phyloP scores from a whole-genome alignment of 2,329 filamentous ascomycete genomes.

The Colletotrichum lupini region DNA sequence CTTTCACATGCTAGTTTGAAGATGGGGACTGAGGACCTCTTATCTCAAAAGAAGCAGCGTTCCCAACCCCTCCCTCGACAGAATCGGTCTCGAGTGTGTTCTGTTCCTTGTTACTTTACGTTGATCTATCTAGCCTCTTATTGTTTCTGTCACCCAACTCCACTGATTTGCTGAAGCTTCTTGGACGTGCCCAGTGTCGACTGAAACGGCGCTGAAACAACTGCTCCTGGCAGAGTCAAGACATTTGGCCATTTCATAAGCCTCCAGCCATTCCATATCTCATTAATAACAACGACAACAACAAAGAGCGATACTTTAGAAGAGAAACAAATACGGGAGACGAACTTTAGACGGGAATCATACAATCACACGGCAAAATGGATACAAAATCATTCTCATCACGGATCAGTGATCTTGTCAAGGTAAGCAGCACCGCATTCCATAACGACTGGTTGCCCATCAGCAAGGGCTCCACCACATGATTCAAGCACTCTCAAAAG shows the following conservation, averaged over 20 bases:
- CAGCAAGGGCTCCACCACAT: background rate
- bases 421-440: conserved; percentile 16
- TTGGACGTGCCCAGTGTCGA: conserved; percentile 12
- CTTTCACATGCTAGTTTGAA: conserved; percentile 24
- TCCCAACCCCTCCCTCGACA: background rate
- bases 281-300: background rate
- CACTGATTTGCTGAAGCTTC: conserved; percentile 12
- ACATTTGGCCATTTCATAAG: background rate
- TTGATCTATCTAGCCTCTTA: background rate
- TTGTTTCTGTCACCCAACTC: background rate
- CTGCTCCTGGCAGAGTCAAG: conserved; percentile 5
- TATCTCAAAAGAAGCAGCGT: conserved; percentile 8
- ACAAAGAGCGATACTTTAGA: background rate
- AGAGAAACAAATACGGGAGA: background rate
- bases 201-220: conserved; percentile 34
- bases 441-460: background rate
- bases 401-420: conserved; percentile 35
- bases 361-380: conserved; percentile 12
- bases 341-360: conserved; percentile 1
- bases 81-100: background rate
- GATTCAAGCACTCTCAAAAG: background rate
- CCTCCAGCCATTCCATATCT: background rate
- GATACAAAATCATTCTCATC: conserved; percentile 34
- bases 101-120: background rate
- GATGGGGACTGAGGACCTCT: background rate